These are phyloP conservation scores for Petunia axillaris DNA, from an alignment of 257 asterid genomes.

Conservation along the genomic window DNA sequence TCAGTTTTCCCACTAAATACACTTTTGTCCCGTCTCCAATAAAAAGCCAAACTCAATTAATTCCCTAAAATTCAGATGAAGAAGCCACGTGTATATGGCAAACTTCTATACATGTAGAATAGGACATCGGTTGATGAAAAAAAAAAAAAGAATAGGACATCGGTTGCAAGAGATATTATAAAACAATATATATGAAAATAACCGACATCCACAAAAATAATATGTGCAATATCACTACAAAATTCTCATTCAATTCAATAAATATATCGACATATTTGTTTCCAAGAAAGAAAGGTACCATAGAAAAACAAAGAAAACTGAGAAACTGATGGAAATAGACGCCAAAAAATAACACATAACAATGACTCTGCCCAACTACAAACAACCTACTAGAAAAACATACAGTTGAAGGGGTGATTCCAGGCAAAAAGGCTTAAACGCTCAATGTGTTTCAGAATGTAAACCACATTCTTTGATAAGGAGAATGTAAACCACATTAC, in stretches of 20 bases:
- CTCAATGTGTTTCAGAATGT: neutral
- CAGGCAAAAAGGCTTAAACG: conserved; percentile 9
- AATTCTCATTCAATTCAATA: conserved; percentile 25
- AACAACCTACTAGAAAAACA: neutral
- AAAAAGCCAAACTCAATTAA: neutral
- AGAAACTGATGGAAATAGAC: neutral
- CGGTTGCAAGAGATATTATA: neutral
- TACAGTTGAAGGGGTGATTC: conserved; percentile 4
- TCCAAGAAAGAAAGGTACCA: neutral
- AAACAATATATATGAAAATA: neutral
- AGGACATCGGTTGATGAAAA: neutral
- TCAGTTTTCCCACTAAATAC: neutral
- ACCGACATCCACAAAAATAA: conserved; percentile 12
- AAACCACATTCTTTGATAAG: neutral
- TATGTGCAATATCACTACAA: conserved; percentile 1
- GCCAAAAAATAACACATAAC: conserved; percentile 10
- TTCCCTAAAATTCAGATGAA: neutral
- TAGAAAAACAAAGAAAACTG: neutral
- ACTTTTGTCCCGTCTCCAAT: neutral
- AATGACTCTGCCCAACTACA: conserved; percentile 14
- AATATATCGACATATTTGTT: conserved; percentile 24
- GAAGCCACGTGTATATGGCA: too few relatives aligned
- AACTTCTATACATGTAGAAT: too few relatives aligned
- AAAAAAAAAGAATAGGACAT: neutral
- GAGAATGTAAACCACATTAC: neutral